Conservation (phyloP, 495 filamentous ascomycete genomes). For the Lophiostoma macrostomum region DNA sequence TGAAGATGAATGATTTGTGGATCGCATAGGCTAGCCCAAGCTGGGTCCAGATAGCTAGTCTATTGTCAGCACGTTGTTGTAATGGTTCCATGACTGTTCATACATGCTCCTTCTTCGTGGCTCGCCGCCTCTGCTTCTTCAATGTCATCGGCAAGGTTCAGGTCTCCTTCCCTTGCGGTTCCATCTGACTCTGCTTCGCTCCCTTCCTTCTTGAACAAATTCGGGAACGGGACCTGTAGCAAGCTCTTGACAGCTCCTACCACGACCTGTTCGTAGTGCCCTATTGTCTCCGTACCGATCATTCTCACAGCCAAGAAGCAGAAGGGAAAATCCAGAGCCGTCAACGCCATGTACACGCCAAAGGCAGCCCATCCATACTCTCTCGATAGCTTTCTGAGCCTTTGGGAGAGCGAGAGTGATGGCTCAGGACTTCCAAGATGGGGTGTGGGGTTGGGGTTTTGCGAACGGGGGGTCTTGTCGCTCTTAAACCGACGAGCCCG, state of each 20-base stretch:
- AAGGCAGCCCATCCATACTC: conserved; percentile 94
- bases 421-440: conserved; percentile 35
- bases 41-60: conserved; percentile 82
- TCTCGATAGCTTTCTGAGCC: conserved; percentile 75
- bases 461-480: conserved; percentile 21
- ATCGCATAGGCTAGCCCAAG: conserved; percentile 92
- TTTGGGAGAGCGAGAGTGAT: conserved; percentile 57
- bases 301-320: conserved; percentile 83
- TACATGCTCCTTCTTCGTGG: conserved; percentile 53
- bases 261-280: conserved; percentile 53
- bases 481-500: conserved; percentile 31
- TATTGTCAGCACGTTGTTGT: too few species aligned
- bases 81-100: too few species aligned
- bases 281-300: conserved; percentile 82
- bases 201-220: conserved; percentile 23
- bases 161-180: conserved; percentile 14
- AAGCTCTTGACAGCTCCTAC: conserved; percentile 42
- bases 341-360: conserved; percentile 83
- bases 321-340: conserved; percentile 88
- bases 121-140: conserved; percentile 42
- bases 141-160: conserved; percentile 23
- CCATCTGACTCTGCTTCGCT: conserved; percentile 21
- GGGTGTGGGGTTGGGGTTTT: conserved; percentile 34
- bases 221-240: conserved; percentile 50
- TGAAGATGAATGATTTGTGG: conserved; percentile 96